Evolutionary conservation across 129 eudicot genomes (phyloP).

Genomic region (Centaurea solstitialis): DNA sequence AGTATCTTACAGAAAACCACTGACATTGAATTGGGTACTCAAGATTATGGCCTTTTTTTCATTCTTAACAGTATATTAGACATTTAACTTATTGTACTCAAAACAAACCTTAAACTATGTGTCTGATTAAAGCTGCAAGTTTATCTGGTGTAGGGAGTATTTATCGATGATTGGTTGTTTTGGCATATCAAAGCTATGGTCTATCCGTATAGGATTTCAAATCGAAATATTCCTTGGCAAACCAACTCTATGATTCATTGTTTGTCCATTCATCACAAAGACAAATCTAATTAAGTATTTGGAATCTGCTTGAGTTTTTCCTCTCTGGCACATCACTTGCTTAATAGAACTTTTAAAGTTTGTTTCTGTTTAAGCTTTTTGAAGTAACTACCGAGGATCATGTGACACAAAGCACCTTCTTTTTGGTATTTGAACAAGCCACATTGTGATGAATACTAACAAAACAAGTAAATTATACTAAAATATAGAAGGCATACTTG

Average conservation of each 20-base stretch:
- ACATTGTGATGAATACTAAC: neutral
- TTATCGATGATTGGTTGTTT: neutral
- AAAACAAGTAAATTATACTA: neutral
- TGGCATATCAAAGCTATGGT: neutral
- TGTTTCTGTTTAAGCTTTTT: neutral
- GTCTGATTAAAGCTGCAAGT: slow-evolving; percentile 3
- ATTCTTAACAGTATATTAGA: neutral
- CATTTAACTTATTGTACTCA: neutral
- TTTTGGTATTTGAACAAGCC: slow-evolving; percentile 6
- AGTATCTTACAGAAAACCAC: neutral
- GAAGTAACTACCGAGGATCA: neutral
- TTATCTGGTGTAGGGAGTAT: neutral
- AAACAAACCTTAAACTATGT: neutral
- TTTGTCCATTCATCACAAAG: neutral
- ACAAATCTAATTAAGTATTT: neutral
- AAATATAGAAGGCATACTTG: too few relatives aligned
- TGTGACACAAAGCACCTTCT: neutral
- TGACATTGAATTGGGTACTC: slow-evolving; percentile 12
- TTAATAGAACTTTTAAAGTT: too few relatives aligned
- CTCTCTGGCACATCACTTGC: neutral
- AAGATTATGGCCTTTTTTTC: neutral
- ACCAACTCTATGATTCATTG: slow-evolving; percentile 8
- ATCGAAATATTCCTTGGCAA: neutral
- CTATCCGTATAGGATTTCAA: neutral
- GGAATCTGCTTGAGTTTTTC: neutral